Percentiles rank a stretch among this genome's conserved stretches.
These are phyloP conservation scores for Aspergillus pseudoviridinutans DNA, from an alignment of 2,329 filamentous ascomycete species.

Conservation along the genomic window DNA sequence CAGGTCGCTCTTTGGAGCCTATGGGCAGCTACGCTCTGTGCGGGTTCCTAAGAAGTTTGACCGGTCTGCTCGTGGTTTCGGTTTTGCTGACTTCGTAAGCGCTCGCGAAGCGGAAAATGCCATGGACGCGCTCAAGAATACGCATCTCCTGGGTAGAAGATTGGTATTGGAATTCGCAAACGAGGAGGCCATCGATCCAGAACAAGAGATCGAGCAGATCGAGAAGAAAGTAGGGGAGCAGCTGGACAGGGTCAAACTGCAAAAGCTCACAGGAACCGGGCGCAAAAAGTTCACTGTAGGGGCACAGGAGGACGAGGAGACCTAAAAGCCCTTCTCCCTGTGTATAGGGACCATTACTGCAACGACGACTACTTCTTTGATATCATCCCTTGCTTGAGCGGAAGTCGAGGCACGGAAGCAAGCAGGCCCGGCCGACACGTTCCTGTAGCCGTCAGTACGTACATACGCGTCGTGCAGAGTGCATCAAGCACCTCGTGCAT, in stretches of 20 bases:
- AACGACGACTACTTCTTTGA: constrained; percentile 15
- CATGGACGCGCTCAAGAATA: constrained; percentile 84
- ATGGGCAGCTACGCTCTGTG: constrained; percentile 88
- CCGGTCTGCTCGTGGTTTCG: constrained; percentile 82
- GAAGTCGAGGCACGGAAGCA: constrained; percentile 21
- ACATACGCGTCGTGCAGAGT: constrained; percentile 25
- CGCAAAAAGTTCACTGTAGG: constrained; percentile 85
- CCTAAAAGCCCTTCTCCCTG: constrained; percentile 31
- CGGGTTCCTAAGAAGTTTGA: constrained; percentile 95
- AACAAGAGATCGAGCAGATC: constrained; percentile 96
- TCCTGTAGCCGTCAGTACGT: constrained; percentile 29
- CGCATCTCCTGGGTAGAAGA: constrained; percentile 84
- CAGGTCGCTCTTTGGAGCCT: constrained; percentile 76
- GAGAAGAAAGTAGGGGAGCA: constrained; percentile 91
- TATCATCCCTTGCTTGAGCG: constrained; percentile 33
- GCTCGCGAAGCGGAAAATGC: constrained; percentile 86
- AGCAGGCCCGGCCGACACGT: constrained; percentile 28
- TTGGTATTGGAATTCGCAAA: constrained; percentile 90
- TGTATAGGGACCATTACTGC: constrained; percentile 24
- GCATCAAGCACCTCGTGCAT: constrained; percentile 24
- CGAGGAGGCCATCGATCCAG: constrained; percentile 82
- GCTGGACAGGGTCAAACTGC: constrained; percentile 83
- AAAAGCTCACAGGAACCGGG: constrained; percentile 77
- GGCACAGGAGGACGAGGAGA: constrained; percentile 61
- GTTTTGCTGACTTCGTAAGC: constrained; percentile 93